phyloP scores from a whole-genome alignment of 2,329 filamentous ascomycete genomes.

The Fonsecaea pedrosoi region DNA sequence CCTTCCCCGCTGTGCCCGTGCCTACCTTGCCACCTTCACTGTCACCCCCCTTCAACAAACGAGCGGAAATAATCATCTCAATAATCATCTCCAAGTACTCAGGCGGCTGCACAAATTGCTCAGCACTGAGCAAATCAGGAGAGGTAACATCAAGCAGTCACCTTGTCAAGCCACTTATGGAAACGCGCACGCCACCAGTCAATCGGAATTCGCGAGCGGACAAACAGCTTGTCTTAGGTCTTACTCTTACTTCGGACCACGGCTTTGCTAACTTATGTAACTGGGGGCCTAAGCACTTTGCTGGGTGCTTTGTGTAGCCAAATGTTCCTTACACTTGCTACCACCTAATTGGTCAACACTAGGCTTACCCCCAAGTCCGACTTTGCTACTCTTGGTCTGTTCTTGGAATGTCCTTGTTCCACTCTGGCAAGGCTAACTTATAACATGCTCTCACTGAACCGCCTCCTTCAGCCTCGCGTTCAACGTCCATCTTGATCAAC shows the following conservation, averaged over 20 bases:
- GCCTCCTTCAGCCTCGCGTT: not conserved
- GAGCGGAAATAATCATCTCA: not conserved
- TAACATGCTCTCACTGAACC: not conserved
- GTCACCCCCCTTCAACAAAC: not conserved
- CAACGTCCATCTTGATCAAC: not conserved
- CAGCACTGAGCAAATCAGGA: not conserved
- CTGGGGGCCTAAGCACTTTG: not conserved
- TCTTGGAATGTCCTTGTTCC: not conserved
- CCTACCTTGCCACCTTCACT: not conserved
- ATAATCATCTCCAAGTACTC: not conserved
- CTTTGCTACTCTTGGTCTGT: not conserved
- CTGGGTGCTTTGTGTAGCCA: not conserved
- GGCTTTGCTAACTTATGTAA: not conserved
- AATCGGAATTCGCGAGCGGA: not conserved
- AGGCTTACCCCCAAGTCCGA: not conserved
- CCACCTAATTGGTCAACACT: not conserved
- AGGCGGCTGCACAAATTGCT: conserved; percentile 10
- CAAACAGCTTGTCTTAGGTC: conserved; percentile 2
- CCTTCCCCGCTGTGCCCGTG: not conserved
- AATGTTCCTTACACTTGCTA: not conserved
- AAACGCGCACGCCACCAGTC: not conserved
- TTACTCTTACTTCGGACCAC: not conserved
- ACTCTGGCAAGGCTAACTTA: not conserved
- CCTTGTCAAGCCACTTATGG: not conserved
- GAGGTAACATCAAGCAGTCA: not conserved